Evolutionary conservation across 1,139 yeast species (phyloP).

Genomic region (Suhomyces coccinellae): DNA sequence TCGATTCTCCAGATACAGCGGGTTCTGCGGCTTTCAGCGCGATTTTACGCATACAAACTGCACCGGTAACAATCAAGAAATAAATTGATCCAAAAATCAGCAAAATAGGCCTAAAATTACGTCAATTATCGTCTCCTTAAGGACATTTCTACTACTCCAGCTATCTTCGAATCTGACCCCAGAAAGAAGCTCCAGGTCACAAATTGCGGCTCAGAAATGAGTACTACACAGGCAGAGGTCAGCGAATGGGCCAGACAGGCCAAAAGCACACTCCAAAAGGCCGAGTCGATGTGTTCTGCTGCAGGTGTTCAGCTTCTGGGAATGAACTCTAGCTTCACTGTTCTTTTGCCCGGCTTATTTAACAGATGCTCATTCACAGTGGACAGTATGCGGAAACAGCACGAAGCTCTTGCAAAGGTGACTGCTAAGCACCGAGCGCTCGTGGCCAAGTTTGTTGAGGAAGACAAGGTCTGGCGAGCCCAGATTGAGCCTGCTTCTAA

Average conservation of each 20-base stretch:
- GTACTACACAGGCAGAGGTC: slow-evolving; percentile 6
- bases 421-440: slow-evolving; percentile 18
- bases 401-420: slow-evolving; percentile 15
- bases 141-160: too few relatives aligned
- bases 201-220: slow-evolving; percentile 3
- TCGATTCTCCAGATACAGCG: neutral
- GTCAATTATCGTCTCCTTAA: too few relatives aligned
- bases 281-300: slow-evolving; percentile 33
- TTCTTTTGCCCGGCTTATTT: slow-evolving; percentile 25
- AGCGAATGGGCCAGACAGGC: slow-evolving; percentile 34
- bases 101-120: too few relatives aligned
- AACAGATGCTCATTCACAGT: slow-evolving; percentile 20
- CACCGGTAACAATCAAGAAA: too few relatives aligned
- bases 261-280: slow-evolving; percentile 28
- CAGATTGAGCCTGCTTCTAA: slow-evolving; percentile 25
- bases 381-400: slow-evolving; percentile 23
- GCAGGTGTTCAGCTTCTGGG: slow-evolving; percentile 34
- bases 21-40: neutral
- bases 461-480: slow-evolving; percentile 12
- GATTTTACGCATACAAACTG: too few relatives aligned
- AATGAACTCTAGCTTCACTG: slow-evolving; percentile 25
- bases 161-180: neutral
- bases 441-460: slow-evolving; percentile 16
- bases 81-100: too few relatives aligned
- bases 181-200: neutral